These are phyloP conservation scores for Taiozyma onychis DNA, from an alignment of 1,139 yeast genomes.

Conservation along the genomic window DNA sequence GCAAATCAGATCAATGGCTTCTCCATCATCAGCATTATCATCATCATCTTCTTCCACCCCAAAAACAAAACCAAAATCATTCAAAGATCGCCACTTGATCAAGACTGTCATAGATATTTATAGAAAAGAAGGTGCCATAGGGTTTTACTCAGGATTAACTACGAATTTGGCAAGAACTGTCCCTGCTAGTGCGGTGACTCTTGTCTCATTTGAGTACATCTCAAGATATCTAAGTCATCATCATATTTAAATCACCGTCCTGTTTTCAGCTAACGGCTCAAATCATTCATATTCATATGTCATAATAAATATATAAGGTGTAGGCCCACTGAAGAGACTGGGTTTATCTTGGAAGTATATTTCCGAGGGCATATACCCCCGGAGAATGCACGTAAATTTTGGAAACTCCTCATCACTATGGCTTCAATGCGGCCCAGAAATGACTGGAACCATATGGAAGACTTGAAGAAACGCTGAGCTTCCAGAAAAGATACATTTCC, in stretches of 20 bases:
- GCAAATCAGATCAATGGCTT: conserved; percentile 44
- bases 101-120: conserved; percentile 50
- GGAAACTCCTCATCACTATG: neutral
- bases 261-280: neutral
- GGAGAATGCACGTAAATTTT: neutral
- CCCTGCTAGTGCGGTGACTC: conserved; percentile 91
- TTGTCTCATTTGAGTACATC: conserved; percentile 88
- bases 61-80: neutral
- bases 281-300: neutral
- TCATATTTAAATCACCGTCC: neutral
- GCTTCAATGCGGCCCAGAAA: neutral
- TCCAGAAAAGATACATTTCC: neutral
- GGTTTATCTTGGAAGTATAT: neutral
- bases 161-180: conserved; percentile 87
- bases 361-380: neutral
- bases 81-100: conserved; percentile 27
- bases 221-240: conserved; percentile 37
- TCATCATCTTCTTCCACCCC: conserved; percentile 19
- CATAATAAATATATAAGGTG: neutral
- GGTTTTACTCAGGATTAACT: conserved; percentile 86
- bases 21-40: conserved; percentile 5
- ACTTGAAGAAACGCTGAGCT: neutral
- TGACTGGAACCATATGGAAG: neutral
- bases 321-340: neutral
- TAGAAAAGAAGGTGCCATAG: conserved; percentile 66